These are phyloP conservation scores for Gossypium anomalum DNA, from an alignment of 345 rosid genomes.

Conservation along the genomic window DNA sequence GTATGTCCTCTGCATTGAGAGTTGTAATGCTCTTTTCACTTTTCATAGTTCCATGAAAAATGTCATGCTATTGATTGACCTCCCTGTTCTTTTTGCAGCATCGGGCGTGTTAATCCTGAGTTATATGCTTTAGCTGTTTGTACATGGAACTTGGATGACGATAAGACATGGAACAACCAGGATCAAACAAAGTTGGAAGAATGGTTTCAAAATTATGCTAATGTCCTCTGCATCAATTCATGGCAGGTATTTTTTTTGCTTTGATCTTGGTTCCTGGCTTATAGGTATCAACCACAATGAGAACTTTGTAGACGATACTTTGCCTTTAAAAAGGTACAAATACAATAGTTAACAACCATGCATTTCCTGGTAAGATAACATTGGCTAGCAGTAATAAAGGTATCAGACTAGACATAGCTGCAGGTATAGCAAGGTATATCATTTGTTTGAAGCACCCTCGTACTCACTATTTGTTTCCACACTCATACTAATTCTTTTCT, in stretches of 20 bases:
- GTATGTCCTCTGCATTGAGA: neutral
- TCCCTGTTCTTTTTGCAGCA: constrained; percentile 41
- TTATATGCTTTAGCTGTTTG: constrained; percentile 78
- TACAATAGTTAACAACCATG: neutral
- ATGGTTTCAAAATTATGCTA: constrained; percentile 59
- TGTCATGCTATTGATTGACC: constrained; percentile 12
- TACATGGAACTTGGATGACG: constrained; percentile 42
- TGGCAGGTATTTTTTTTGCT: constrained; percentile 72
- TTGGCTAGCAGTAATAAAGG: neutral
- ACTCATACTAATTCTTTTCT: constrained; percentile 9
- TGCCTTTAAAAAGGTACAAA: neutral
- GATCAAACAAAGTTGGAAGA: constrained; percentile 32
- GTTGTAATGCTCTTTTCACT: neutral
- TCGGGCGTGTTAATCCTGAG: constrained; percentile 87
- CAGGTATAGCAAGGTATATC: neutral
- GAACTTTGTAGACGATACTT: neutral
- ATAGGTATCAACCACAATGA: neutral
- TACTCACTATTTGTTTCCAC: constrained; percentile 11
- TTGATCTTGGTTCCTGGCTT: neutral
- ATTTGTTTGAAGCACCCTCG: constrained; percentile 4
- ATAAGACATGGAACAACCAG: constrained; percentile 17
- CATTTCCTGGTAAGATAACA: neutral
- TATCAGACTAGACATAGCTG: neutral
- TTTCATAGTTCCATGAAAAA: neutral
- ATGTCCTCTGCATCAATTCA: constrained; percentile 75